Evolutionary conservation across 1,139 yeast species (phyloP).

Genomic region (Scheffersomyces segobiensis): DNA sequence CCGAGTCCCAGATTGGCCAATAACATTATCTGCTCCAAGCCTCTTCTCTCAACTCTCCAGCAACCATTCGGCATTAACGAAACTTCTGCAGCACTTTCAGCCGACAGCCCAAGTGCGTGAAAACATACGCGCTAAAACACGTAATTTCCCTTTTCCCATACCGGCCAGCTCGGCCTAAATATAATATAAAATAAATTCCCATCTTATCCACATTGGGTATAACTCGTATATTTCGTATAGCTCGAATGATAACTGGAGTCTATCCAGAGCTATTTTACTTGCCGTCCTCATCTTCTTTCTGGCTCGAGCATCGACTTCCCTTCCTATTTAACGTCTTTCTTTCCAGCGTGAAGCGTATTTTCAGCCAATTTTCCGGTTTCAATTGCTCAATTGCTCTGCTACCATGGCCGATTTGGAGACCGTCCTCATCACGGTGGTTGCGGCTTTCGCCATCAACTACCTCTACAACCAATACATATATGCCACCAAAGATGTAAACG

Average conservation of each 20-base stretch:
- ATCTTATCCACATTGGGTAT: neutral
- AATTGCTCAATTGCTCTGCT: neutral
- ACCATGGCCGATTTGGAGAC: constrained; percentile 10
- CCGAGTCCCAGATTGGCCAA: neutral
- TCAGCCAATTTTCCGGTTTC: neutral
- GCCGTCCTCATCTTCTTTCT: neutral
- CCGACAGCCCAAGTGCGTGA: neutral
- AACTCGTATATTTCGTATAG: neutral
- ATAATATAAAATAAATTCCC: neutral
- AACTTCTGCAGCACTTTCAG: neutral
- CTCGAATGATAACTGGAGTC: neutral
- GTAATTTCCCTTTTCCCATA: neutral
- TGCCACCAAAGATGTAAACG: constrained; percentile 50
- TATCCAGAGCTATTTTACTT: neutral
- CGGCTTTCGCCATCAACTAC: constrained; percentile 19
- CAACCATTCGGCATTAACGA: neutral
- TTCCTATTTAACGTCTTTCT: neutral
- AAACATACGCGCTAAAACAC: neutral
- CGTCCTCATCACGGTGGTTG: constrained; percentile 18
- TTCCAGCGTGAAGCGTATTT: neutral
- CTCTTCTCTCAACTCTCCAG: neutral
- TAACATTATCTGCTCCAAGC: neutral
- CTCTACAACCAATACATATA: constrained; percentile 25
- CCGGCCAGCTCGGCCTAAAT: neutral
- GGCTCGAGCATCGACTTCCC: neutral